These are phyloP conservation scores for Penicillium atrosanguineum DNA, from an alignment of 495 filamentous ascomycete species.

Conservation along the genomic window DNA sequence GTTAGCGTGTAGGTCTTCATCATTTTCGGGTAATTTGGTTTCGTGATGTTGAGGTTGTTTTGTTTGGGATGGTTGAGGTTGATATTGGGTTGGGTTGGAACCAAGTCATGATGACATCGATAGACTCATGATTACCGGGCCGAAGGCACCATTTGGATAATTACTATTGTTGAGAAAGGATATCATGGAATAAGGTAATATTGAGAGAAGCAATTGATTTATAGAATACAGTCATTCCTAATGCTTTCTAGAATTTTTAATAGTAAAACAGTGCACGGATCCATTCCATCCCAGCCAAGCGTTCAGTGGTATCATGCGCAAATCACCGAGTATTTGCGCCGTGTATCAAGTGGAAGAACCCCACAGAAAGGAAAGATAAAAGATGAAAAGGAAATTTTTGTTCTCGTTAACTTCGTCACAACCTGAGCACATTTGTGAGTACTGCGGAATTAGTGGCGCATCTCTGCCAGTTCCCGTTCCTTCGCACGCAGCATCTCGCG, in stretches of 20 bases:
- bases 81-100: not conserved
- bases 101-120: constrained; percentile 26
- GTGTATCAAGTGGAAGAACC: constrained; percentile 16
- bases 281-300: constrained; percentile 16
- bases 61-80: not conserved
- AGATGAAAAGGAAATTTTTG: not conserved
- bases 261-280: constrained; percentile 20
- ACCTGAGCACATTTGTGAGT: constrained; percentile 3
- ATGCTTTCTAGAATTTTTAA: constrained; percentile 17
- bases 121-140: not conserved
- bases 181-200: not conserved
- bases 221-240: constrained; percentile 22
- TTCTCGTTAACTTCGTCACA: constrained; percentile 27
- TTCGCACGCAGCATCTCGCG: constrained; percentile 70
- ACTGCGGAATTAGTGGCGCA: constrained; percentile 37
- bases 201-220: constrained; percentile 7
- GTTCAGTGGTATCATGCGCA: constrained; percentile 29
- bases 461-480: constrained; percentile 73
- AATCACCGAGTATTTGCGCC: constrained; percentile 23
- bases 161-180: not conserved
- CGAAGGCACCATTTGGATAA: not conserved
- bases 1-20: constrained; percentile 25
- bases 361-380: constrained; percentile 7
- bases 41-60: not conserved
- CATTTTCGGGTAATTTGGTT: constrained; percentile 6